A percentile compares a stretch with the other conserved stretches of the same genome.
These are phyloP conservation scores for Crataegus laevigata DNA, from an alignment of 306 rosid species.

Conservation along the genomic window DNA sequence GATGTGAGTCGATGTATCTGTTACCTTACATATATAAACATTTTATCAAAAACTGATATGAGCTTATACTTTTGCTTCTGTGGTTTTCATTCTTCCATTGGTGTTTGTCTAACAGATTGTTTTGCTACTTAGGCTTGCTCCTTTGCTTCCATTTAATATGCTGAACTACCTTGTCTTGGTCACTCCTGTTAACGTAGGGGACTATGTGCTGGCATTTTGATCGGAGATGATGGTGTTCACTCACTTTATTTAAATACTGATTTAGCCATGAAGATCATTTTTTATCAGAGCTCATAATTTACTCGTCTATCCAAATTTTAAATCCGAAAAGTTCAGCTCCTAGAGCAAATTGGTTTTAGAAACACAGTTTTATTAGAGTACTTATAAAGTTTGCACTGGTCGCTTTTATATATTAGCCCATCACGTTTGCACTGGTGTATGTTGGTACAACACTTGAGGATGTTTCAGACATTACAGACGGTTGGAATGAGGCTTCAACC, in stretches of 20 bases:
- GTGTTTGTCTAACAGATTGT: constrained; percentile 32
- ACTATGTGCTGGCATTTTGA: constrained; percentile 51
- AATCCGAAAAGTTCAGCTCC: neutral
- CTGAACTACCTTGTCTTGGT: constrained; percentile 50
- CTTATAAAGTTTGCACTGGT: neutral
- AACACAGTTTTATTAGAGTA: too few species aligned
- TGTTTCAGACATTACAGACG: constrained; percentile 51
- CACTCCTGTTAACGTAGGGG: constrained; percentile 40
- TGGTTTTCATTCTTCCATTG: neutral
- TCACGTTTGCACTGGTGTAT: constrained; percentile 47
- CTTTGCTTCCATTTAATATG: constrained; percentile 50
- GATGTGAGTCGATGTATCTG: neutral
- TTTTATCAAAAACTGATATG: too few species aligned
- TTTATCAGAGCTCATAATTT: neutral
- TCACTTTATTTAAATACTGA: neutral
- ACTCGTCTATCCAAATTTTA: neutral
- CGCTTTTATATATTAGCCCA: constrained; percentile 30
- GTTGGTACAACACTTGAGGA: constrained; percentile 56
- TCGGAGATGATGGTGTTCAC: constrained; percentile 54
- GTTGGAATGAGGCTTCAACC: constrained; percentile 50
- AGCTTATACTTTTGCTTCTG: neutral
- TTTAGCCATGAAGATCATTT: neutral
- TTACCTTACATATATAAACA: neutral
- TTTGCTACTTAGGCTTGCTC: constrained; percentile 46
- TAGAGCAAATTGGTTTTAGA: neutral